Evolutionary conservation across 768 basidiomycete genomes (phyloP), one percentile per base, ranked within the genome.

Genomic region (Hemileccinum rubropunctum): DNA sequence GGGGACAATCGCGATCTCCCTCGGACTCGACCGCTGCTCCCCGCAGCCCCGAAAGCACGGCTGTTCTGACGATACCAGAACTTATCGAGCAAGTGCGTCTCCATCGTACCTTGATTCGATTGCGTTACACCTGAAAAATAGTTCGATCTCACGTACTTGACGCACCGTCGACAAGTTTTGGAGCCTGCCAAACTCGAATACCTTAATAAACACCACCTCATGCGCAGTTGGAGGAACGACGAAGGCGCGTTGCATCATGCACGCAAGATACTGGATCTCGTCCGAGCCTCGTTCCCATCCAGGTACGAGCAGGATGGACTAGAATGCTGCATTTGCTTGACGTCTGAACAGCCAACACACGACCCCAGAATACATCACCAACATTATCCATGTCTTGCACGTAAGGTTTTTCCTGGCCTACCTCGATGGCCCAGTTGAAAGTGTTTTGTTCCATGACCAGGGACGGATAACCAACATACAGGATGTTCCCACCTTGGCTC

Each of bases 121-220:
- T 0, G 38, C 37, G 18, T 17, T 9, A 32, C 14, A 11, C 37
- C 4, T 9, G 17, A 2, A 17, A 18, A 27, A 20, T 20, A 91
- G 82, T 98, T 98, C 60, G 84, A 91, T 44, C 73, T 98, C 23
- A 67, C 78, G 0, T 77, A 78, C 3, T 62, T 98, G 38, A 95
- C 91, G 0, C 90, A 90, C 48, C 81, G 91, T 27, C 86, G 91
- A 52, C 82, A 88, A n/a, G 80, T 83, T 13, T 78, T 98, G 13
- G 91, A 94, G 54, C 77, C 80, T 0, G 68, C 70, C 11, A 97
- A 97, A 61, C 77, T 99, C 14, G 84, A 86, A 58, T 91, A 86
- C 63, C 71, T 98, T 47, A 98, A 98, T 66, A 94, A 92, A 60
- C 83, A 88, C 40, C 89, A 95, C 60, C 68, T 99, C 14, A 76